Evolutionary conservation across 2,329 filamentous ascomycete genomes (phyloP).

Genomic region (Coniochaeta sp.): DNA sequence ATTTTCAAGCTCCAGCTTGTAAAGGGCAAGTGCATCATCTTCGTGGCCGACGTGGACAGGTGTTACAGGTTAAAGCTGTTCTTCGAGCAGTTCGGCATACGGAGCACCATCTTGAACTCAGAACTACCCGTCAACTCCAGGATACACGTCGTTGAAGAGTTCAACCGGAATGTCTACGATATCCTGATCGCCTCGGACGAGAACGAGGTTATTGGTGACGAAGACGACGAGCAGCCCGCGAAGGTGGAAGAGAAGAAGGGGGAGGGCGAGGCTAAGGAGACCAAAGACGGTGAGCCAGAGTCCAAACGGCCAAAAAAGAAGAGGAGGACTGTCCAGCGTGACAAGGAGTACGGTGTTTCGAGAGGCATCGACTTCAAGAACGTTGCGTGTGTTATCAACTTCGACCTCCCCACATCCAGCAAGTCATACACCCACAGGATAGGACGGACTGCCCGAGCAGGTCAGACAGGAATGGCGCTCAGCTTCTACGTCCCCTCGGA

Average conservation of each 20-base stretch:
- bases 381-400: slow-evolving; percentile 91
- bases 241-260: slow-evolving; percentile 19
- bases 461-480: slow-evolving; percentile 88
- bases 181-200: slow-evolving; percentile 91
- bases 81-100: slow-evolving; percentile 93
- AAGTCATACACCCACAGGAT: slow-evolving; percentile 98
- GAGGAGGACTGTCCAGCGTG: slow-evolving; percentile 56
- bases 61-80: slow-evolving; percentile 93
- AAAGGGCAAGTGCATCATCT: slow-evolving; percentile 74
- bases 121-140: slow-evolving; percentile 90
- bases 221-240: slow-evolving; percentile 27
- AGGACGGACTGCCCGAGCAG: slow-evolving; percentile 84
- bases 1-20: slow-evolving; percentile 93
- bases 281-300: slow-evolving; percentile 16
- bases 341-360: slow-evolving; percentile 91
- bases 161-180: slow-evolving; percentile 94
- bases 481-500: slow-evolving; percentile 85
- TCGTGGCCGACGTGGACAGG: slow-evolving; percentile 75
- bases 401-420: slow-evolving; percentile 81
- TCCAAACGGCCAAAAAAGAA: slow-evolving; percentile 46
- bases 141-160: slow-evolving; percentile 92
- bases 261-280: slow-evolving; percentile 19
- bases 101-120: slow-evolving; percentile 88
- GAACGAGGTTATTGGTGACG: slow-evolving; percentile 27
- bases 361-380: slow-evolving; percentile 96